Evolutionary conservation across 106 monocot genomes (phyloP).

Genomic region (Dendrobium officinale): DNA sequence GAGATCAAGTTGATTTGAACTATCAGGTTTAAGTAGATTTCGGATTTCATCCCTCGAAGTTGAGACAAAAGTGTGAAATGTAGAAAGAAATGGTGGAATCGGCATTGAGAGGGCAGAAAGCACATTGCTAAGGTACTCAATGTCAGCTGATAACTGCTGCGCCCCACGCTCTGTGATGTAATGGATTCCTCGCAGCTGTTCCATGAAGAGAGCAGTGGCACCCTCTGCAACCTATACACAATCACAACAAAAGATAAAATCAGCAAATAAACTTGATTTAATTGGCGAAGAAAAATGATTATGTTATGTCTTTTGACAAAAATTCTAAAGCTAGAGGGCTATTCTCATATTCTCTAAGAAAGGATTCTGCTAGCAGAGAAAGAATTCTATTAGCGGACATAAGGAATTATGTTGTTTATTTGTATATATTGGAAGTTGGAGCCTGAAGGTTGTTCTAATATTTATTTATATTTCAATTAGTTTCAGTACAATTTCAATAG

Average conservation of each 20-base stretch:
- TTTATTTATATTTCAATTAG: too few species aligned
- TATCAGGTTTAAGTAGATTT: constrained; percentile 54
- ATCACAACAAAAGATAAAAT: not conserved
- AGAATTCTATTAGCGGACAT: too few species aligned
- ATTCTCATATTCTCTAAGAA: too few species aligned
- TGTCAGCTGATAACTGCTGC: constrained; percentile 82
- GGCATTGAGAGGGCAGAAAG: constrained; percentile 94
- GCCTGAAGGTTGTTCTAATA: too few species aligned
- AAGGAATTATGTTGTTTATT: too few species aligned
- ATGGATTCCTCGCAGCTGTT: constrained; percentile 89
- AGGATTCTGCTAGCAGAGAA: too few species aligned
- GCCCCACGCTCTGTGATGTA: constrained; percentile 82
- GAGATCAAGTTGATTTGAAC: constrained; percentile 55
- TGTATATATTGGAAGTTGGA: too few species aligned
- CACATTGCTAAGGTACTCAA: constrained; percentile 88
- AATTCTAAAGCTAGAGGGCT: too few species aligned
- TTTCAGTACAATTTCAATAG: too few species aligned
- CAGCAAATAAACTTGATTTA: too few species aligned
- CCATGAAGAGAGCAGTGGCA: constrained; percentile 87
- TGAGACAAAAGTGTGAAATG: constrained; percentile 65
- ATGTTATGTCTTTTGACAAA: too few species aligned
- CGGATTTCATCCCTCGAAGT: constrained; percentile 63
- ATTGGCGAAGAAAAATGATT: too few species aligned
- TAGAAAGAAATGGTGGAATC: constrained; percentile 72
- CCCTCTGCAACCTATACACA: constrained; percentile 79